These are phyloP conservation scores for Alternaria arborescens DNA, from an alignment of 2,329 filamentous ascomycete species.

Conservation along the genomic window DNA sequence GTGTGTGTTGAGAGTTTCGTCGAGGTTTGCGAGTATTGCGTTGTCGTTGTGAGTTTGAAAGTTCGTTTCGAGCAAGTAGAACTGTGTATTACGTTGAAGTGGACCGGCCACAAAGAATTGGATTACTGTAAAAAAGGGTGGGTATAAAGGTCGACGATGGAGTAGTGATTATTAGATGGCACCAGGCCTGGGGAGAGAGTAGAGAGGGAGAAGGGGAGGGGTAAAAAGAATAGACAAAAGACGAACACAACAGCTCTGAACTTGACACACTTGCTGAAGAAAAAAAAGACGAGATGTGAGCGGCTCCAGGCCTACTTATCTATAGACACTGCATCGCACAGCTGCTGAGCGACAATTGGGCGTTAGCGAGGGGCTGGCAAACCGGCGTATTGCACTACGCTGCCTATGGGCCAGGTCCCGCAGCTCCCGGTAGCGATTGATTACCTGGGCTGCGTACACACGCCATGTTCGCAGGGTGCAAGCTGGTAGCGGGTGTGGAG, in stretches of 20 bases:
- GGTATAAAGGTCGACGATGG: constrained; percentile 30
- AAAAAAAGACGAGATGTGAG: constrained; percentile 45
- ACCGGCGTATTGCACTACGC: constrained; percentile 39
- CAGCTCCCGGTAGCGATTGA: constrained; percentile 41
- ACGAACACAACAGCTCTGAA: constrained; percentile 60
- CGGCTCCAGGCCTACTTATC: constrained; percentile 45
- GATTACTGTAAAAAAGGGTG: constrained; percentile 46
- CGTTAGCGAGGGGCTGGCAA: constrained; percentile 32
- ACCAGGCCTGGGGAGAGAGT: constrained; percentile 58
- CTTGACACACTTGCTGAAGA: constrained; percentile 63
- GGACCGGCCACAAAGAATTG: constrained; percentile 55
- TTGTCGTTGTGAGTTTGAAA: constrained; percentile 28
- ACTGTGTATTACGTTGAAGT: constrained; percentile 55
- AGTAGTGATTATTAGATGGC: constrained; percentile 48
- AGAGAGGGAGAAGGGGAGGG: constrained; percentile 47
- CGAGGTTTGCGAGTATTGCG: constrained; percentile 44
- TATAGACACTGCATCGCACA: constrained; percentile 38
- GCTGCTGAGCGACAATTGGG: constrained; percentile 32
- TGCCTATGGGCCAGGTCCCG: constrained; percentile 33
- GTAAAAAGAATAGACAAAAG: constrained; percentile 53
- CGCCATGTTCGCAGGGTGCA: constrained; percentile 41
- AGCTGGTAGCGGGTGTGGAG: constrained; percentile 38
- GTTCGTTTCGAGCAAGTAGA: constrained; percentile 59
- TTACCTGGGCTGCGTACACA: constrained; percentile 44
- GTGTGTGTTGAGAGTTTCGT: constrained; percentile 33